Percentiles rank a stretch among this genome's conserved stretches.
phyloP scores from a whole-genome alignment of 2,329 filamentous ascomycete genomes.

The Tetracladium maxilliforme region DNA sequence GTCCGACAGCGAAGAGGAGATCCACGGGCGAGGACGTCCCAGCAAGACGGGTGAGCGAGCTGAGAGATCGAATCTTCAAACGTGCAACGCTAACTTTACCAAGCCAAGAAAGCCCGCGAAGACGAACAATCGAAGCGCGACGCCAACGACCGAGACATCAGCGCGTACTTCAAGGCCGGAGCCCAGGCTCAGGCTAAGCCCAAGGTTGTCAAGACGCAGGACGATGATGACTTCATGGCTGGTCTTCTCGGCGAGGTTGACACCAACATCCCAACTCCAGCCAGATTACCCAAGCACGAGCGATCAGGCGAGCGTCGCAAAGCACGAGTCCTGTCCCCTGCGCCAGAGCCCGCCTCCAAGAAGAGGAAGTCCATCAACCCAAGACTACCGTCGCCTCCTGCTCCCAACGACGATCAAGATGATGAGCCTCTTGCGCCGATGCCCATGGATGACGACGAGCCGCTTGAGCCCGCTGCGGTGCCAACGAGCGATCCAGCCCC shows the following conservation, averaged over 20 bases:
- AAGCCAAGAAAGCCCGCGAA: constrained; percentile 76
- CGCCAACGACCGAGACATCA: constrained; percentile 81
- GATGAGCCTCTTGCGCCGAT: constrained; percentile 39
- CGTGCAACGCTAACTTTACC: constrained; percentile 2
- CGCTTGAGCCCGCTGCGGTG: no score
- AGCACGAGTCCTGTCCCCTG: constrained; percentile 66
- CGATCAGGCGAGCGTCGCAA: constrained; percentile 67
- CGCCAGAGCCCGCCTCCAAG: constrained; percentile 36
- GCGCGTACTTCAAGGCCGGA: constrained; percentile 83
- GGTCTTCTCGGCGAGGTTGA: constrained; percentile 81
- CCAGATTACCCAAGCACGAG: constrained; percentile 49
- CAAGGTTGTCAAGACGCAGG: constrained; percentile 75
- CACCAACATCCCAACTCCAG: constrained; percentile 47
- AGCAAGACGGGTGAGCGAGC: constrained; percentile 33
- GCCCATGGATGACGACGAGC: constrained; percentile 45
- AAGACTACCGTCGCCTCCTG: constrained; percentile 25
- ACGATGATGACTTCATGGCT: constrained; percentile 77
- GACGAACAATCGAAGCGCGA: constrained; percentile 76
- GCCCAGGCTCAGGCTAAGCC: constrained; percentile 55
- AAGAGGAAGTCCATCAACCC: constrained; percentile 38
- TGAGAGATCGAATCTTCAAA: constrained; percentile 8
- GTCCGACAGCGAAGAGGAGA: constrained; percentile 63
- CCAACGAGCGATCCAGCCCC: constrained; percentile 76
- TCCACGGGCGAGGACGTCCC: constrained; percentile 26
- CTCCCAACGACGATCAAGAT: constrained; percentile 32